Evolutionary conservation across 2,329 filamentous ascomycete species (phyloP), one percentile per base, ranked within the genome.

Genomic region (Colletotrichum trifolii): DNA sequence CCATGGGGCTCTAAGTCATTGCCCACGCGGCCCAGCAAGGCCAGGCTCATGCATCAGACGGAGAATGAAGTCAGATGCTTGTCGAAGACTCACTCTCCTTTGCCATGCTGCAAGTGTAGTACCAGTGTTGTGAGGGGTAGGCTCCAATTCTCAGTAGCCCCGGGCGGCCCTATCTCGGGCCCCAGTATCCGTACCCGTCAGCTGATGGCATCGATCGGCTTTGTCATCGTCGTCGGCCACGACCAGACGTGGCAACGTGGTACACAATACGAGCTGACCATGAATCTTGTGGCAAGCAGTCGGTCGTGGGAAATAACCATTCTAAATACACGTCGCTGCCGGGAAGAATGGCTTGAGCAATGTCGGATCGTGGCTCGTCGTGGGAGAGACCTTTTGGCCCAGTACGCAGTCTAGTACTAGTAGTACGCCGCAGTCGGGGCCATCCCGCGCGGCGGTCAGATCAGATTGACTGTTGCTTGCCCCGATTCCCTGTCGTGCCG

Each of bases 391-490:
- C 25, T 25, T 25, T 25, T 25, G 25, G 25, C 25, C 25, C 25
- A 25, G 25, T 25, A 60, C 43, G 40, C 34, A 49, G 11, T 60
- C 45, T 25, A 52, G 45, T 11, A 38, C 33, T 10, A n/a, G 43
- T 17, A 17, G 36, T 25, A 25, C 34, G 39, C 35, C 46, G 34
- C 38, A 2, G 42, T 46, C n/a, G 38, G 39, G 52, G 36, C 36
- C 33, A 48, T 63, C 15, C 33, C 34, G 52, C 42, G 43, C 15
- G 52, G 40, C 54, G 12, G 47, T 47, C 46, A 47, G 58, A 43
- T 56, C 59, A 52, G 35, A 43, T 53, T 57, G 42, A 45, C 36
- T 53, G 52, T 38, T 40, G 39, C 50, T 55, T 35, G 35, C 52
- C 35, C 13, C n/a, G 17, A 40, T 33, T 55, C 38, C 13, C 38